A percentile compares a stretch with the other conserved stretches of the same genome.
phyloP scores from a whole-genome alignment of 1,284 basidiomycete species.

The Fomitiporia mediterranea region DNA sequence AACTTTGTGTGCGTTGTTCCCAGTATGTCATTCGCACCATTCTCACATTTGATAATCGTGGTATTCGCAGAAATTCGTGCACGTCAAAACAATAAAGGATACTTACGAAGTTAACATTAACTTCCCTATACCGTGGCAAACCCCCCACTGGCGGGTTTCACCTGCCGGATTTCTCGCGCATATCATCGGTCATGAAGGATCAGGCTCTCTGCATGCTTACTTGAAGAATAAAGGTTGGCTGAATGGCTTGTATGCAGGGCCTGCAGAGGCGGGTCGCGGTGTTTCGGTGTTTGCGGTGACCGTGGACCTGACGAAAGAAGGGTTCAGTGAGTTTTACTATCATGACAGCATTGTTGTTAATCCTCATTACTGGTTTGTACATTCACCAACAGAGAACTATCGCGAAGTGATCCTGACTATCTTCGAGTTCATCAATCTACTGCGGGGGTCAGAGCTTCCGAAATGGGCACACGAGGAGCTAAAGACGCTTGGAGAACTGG shows the following conservation, averaged over 20 bases:
- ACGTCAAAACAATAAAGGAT: slow-evolving; percentile 87
- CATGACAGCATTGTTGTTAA: background rate
- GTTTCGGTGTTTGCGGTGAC: slow-evolving; percentile 90
- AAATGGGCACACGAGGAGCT: slow-evolving; percentile 79
- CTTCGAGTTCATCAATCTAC: slow-evolving; percentile 86
- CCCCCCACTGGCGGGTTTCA: slow-evolving; percentile 75
- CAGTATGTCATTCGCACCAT: background rate
- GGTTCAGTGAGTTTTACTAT: slow-evolving; percentile 60
- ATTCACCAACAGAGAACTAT: slow-evolving; percentile 66
- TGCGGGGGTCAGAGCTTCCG: slow-evolving; percentile 67
- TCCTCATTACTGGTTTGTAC: background rate
- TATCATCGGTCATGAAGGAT: slow-evolving; percentile 94
- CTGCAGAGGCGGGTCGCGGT: slow-evolving; percentile 70
- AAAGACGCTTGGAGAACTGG: slow-evolving; percentile 66
- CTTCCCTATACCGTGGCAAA: slow-evolving; percentile 87
- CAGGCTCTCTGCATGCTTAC: slow-evolving; percentile 88
- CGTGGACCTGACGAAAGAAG: slow-evolving; percentile 79
- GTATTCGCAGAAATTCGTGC: slow-evolving; percentile 60
- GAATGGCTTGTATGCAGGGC: slow-evolving; percentile 71
- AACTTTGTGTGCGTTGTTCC: slow-evolving; percentile 76
- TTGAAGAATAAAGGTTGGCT: slow-evolving; percentile 93
- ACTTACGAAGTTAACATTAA: slow-evolving; percentile 84
- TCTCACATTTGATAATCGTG: slow-evolving; percentile 3
- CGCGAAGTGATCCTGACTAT: slow-evolving; percentile 66
- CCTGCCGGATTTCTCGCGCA: slow-evolving; percentile 82